These are phyloP conservation scores for Chionographis japonica DNA, from an alignment of 106 monocot species.

Conservation along the genomic window DNA sequence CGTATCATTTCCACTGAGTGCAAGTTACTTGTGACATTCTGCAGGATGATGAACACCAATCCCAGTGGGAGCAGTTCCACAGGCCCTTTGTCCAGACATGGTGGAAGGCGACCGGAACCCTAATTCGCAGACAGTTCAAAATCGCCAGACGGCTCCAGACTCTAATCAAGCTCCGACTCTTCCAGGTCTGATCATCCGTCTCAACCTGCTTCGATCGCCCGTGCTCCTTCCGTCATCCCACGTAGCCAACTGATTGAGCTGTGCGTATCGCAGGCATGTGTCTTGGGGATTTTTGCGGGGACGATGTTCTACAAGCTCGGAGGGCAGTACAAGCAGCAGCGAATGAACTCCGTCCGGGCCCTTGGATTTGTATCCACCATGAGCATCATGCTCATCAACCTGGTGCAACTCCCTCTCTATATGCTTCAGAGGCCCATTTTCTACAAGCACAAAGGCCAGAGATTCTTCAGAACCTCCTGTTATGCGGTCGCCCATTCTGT, in stretches of 20 bases:
- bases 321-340: background rate
- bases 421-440: slow-evolving; percentile 10
- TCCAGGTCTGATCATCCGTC: slow-evolving; percentile 1
- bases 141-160: slow-evolving; percentile 4
- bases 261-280: background rate
- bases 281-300: slow-evolving; percentile 5
- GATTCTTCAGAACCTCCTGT: slow-evolving; percentile 10
- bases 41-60: slow-evolving; percentile 2
- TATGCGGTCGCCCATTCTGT: slow-evolving; percentile 3
- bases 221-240: background rate
- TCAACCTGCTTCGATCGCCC: background rate
- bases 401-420: slow-evolving; percentile 10
- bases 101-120: slow-evolving; percentile 15
- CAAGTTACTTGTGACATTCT: background rate
- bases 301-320: slow-evolving; percentile 8
- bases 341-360: slow-evolving; percentile 8
- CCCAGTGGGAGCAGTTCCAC: slow-evolving; percentile 14
- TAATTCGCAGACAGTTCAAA: slow-evolving; percentile 10
- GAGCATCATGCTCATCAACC: slow-evolving; percentile 5
- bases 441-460: slow-evolving; percentile 5
- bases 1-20: too few relatives aligned
- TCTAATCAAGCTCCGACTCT: slow-evolving; percentile 1
- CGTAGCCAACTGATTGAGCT: background rate
- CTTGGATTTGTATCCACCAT: slow-evolving; percentile 7
- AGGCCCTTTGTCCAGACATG: slow-evolving; percentile 13